Conservation (phyloP, 192 early-diverging fungal species). For the Backusella luteola region DNA sequence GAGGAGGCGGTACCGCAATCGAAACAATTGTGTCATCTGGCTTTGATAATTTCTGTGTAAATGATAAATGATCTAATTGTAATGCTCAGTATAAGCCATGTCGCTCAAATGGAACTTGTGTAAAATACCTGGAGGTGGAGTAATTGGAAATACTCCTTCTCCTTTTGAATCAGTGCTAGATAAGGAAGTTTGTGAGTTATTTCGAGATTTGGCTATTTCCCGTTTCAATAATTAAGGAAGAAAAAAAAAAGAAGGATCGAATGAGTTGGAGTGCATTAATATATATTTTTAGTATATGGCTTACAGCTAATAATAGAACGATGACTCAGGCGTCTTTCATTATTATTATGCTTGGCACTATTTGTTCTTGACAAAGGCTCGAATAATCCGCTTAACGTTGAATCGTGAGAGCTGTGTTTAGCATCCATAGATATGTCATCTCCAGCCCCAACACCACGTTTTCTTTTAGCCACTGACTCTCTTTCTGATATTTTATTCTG, state of each 20-base stretch:
- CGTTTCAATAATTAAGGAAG: not conserved
- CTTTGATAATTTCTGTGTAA: not conserved
- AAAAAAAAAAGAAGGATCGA: not conserved
- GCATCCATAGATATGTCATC: no score
- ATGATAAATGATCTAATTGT: not conserved
- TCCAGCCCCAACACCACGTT: not conserved
- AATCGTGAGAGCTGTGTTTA: not conserved
- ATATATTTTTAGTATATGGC: not conserved
- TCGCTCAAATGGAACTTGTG: not conserved
- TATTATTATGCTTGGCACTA: not conserved
- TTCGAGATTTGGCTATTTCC: not conserved
- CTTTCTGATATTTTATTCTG: constrained; percentile 62
- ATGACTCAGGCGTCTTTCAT: not conserved
- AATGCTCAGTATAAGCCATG: not conserved
- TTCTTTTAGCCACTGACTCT: not conserved
- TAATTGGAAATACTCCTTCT: not conserved
- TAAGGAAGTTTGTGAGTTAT: not conserved
- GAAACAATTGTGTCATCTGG: not conserved
- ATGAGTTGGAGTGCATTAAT: not conserved
- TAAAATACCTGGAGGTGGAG: not conserved
- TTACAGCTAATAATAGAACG: not conserved
- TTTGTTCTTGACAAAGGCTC: not conserved
- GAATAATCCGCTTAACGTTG: not conserved
- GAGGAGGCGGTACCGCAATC: not conserved
- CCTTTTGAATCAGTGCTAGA: not conserved